A percentile compares a stretch with the other conserved stretches of the same genome.
These are phyloP conservation scores for Tricholoma sp. DNA, from an alignment of 768 basidiomycete genomes.

Conservation along the genomic window DNA sequence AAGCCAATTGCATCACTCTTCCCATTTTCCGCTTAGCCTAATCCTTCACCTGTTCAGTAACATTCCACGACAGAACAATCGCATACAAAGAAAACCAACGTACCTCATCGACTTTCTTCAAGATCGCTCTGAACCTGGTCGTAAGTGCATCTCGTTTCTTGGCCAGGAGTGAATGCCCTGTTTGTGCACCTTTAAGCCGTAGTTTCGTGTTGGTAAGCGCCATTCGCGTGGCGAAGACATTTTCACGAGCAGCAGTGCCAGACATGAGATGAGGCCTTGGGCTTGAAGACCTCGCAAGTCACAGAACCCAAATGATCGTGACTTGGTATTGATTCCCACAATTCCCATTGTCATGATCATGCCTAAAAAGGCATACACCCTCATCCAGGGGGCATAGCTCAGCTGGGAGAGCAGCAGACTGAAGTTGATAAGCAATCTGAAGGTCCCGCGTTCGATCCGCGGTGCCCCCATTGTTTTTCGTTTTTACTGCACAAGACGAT, in stretches of 20 bases:
- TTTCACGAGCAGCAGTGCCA: conserved; percentile 84
- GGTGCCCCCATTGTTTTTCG: conserved; percentile 54
- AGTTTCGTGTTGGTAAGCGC: conserved; percentile 90
- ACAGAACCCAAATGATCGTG: no score
- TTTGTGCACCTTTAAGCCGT: conserved; percentile 87
- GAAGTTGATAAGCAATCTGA: conserved; percentile 52
- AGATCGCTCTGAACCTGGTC: conserved; percentile 89
- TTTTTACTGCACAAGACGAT: neutral
- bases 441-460: conserved; percentile 80
- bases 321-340: no score
- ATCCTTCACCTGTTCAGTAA: conserved; percentile 19
- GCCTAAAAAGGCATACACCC: neutral
- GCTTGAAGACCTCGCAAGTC: no score
- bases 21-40: conserved; percentile 99
- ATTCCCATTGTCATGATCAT: neutral
- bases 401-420: conserved; percentile 76
- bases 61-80: neutral
- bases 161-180: conserved; percentile 90
- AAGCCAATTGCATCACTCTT: conserved; percentile 96
- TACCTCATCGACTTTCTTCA: conserved; percentile 97
- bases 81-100: conserved; percentile 7
- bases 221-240: conserved; percentile 97
- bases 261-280: conserved; percentile 52
- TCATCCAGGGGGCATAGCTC: conserved; percentile 57
- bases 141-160: conserved; percentile 98